phyloP scores from a whole-genome alignment of 75 land plant species.

The Azolla pinnata region DNA sequence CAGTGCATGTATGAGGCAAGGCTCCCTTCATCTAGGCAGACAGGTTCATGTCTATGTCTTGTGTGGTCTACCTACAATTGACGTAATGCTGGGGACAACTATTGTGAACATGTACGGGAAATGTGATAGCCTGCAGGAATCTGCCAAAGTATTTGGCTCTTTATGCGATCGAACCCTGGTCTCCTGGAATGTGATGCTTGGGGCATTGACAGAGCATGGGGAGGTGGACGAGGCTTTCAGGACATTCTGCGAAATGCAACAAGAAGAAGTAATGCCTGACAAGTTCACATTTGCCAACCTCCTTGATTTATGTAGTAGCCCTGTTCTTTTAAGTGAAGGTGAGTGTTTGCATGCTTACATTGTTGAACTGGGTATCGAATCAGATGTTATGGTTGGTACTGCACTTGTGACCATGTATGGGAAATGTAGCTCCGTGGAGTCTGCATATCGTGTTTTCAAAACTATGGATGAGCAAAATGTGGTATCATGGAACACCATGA shows the following conservation, averaged over 20 bases:
- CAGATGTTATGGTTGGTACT: conserved; percentile 11
- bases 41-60: conserved; percentile 1
- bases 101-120: conserved; percentile 14
- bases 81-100: conserved; percentile 5
- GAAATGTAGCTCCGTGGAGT: conserved; percentile 7
- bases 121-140: conserved; percentile 8
- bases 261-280: conserved; percentile 4
- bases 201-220: conserved; percentile 20
- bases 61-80: background rate
- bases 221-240: conserved; percentile 29
- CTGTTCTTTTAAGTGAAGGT: conserved; percentile 1
- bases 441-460: conserved; percentile 15
- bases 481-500: conserved; percentile 29
- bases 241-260: conserved; percentile 14
- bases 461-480: conserved; percentile 12
- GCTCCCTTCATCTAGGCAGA: background rate
- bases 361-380: conserved; percentile 2
- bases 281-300: conserved; percentile 8
- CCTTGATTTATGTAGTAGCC: conserved; percentile 9
- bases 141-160: conserved; percentile 5
- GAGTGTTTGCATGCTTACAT: conserved; percentile 21
- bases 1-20: background rate
- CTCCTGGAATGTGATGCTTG: conserved; percentile 14
- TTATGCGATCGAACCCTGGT: conserved; percentile 2
- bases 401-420: conserved; percentile 25